Evolutionary conservation across 441 rosid species (phyloP), one percentile per base, ranked within the genome.

Genomic region (Aquilaria agallochum): DNA sequence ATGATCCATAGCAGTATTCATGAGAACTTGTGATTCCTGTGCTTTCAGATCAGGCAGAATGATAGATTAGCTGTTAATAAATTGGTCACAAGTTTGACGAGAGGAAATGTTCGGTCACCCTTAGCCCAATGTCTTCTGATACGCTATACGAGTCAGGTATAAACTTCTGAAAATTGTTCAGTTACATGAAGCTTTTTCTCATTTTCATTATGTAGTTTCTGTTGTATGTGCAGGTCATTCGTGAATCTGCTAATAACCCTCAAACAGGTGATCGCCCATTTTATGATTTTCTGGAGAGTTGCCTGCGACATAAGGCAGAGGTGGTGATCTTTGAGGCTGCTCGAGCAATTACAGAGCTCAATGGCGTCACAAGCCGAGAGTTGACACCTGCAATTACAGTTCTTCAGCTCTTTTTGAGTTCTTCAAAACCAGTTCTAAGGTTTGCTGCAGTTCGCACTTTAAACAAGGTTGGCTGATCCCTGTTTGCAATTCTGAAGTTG

Each of bases 261-360:
- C 95, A 85, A 74, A 68, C 92, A 20, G 92, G 92, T 31, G 95
- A 92, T 62, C 90, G 97, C 60, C 97, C 95, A 11, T 89, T 92
- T 68, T 92, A 87, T 85, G 97, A 89, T 53, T 92, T 85, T 76
- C 82, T 92, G 62, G 97, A 92, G 80, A 75, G 87, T 72, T 89
- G 97, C 66, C 77, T 92, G 65, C 87, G 95, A 66, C 94, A 89
- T 70, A 89, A 89, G 78, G 84, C 95, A 47, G 97, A 92, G 78
- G 87, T 89, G 96, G 97, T 89, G 63, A 89, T 87, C 64, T 84
- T 89, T 78, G 97, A 89, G 84, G 96, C 96, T 70, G 97, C 97
- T 65, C 83, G 92, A 69, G 95, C 97, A 50, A 92, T 92, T 68
- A 92, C 97, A 5, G 97, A 85, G 83, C 96, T 92, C 63, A 83